Conservation (phyloP, 2,329 filamentous ascomycete species). For the Talaromyces sp. region DNA sequence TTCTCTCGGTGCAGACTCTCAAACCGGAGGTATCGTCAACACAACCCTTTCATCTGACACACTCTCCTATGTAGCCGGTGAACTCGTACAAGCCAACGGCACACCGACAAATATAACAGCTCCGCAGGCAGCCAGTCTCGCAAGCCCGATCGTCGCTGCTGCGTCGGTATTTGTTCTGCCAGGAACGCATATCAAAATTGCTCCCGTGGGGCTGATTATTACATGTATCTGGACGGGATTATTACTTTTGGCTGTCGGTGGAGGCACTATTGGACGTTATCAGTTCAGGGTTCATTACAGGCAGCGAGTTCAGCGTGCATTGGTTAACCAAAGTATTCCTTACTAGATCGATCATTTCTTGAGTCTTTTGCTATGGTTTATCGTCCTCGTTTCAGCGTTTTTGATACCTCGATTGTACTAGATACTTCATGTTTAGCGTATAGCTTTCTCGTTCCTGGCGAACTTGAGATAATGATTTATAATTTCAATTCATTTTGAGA, state of each 20-base stretch:
- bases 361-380: neutral
- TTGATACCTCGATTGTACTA: neutral
- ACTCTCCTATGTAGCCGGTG: conserved; percentile 37
- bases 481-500: neutral
- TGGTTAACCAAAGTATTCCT: neutral
- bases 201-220: conserved; percentile 32
- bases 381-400: neutral
- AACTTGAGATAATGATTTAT: conserved; percentile 1
- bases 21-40: conserved; percentile 19
- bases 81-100: conserved; percentile 25
- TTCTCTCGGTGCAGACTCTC: conserved; percentile 27
- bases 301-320: conserved; percentile 22
- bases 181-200: conserved; percentile 31
- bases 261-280: conserved; percentile 33
- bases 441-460: neutral
- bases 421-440: neutral
- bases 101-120: conserved; percentile 26
- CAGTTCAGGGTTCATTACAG: conserved; percentile 34
- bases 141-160: conserved; percentile 24
- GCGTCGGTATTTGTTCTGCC: conserved; percentile 32
- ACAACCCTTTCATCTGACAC: conserved; percentile 34
- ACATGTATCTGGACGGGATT: conserved; percentile 32
- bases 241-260: conserved; percentile 31
- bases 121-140: conserved; percentile 23
- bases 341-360: neutral